Evolutionary conservation across 2,329 filamentous ascomycete genomes (phyloP).

Genomic region (Penicillium sp.): DNA sequence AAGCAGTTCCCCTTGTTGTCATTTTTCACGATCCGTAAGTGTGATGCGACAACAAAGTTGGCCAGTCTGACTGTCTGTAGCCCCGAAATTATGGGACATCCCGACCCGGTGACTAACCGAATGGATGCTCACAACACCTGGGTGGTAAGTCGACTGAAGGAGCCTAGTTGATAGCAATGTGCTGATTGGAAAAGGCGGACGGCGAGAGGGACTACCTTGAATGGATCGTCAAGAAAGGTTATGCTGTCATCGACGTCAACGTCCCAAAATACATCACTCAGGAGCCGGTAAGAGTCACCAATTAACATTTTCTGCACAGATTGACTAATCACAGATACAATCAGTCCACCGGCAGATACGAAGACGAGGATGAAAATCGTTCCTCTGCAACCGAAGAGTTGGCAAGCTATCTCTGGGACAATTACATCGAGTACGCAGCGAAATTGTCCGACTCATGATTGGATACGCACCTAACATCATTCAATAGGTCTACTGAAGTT

Average conservation of each 20-base stretch:
- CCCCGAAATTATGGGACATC: constrained; percentile 67
- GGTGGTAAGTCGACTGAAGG: constrained; percentile 61
- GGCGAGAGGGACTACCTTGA: constrained; percentile 75
- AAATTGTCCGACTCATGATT: neutral
- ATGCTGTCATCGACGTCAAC: constrained; percentile 88
- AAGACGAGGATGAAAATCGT: constrained; percentile 51
- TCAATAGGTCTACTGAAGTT: constrained; percentile 57
- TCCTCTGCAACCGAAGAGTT: constrained; percentile 65
- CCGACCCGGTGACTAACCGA: constrained; percentile 67
- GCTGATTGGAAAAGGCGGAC: constrained; percentile 65
- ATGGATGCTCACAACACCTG: constrained; percentile 82
- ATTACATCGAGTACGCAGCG: constrained; percentile 73
- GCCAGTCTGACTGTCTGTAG: constrained; percentile 39
- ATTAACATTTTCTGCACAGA: neutral
- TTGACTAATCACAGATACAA: neutral
- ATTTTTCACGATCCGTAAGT: constrained; percentile 88
- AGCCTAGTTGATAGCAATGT: neutral
- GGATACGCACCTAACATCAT: constrained; percentile 1
- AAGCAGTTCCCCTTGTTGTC: constrained; percentile 68
- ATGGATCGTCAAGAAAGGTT: constrained; percentile 74
- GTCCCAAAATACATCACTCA: constrained; percentile 74
- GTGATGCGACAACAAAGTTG: constrained; percentile 6
- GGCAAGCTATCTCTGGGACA: constrained; percentile 90
- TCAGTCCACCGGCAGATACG: constrained; percentile 34
- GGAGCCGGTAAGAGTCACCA: constrained; percentile 52